Conservation (phyloP, 345 rosid species). For the Eucalyptus pauciflora region DNA sequence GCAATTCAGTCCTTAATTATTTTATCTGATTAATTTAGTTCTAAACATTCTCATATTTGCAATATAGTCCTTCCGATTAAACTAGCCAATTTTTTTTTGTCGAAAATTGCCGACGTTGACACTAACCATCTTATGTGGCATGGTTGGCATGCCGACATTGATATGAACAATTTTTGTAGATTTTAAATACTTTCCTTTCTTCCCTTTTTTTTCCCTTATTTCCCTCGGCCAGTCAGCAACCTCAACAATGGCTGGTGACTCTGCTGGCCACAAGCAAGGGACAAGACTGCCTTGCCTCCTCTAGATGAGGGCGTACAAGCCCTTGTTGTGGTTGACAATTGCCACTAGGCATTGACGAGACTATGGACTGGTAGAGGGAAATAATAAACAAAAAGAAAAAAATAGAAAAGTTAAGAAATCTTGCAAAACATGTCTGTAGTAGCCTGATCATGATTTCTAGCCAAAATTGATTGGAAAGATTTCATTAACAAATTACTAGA, state of each 20-base stretch:
- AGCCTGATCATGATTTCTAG: not conserved
- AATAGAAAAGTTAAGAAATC: not conserved
- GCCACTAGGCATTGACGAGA: too few relatives aligned
- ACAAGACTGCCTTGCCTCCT: not conserved
- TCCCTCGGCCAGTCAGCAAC: not conserved
- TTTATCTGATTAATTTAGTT: not conserved
- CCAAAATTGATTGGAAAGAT: not conserved
- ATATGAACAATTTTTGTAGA: not conserved
- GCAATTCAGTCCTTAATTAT: not conserved
- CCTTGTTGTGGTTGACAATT: not conserved
- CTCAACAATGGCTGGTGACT: too few relatives aligned
- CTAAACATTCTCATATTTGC: not conserved
- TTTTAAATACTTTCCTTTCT: not conserved
- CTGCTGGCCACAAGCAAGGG: not conserved
- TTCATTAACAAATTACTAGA: not conserved
- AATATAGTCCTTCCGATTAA: not conserved
- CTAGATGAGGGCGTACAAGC: not conserved
- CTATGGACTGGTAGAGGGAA: not conserved
- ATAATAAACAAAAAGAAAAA: not conserved
- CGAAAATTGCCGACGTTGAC: not conserved
- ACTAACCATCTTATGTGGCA: not conserved
- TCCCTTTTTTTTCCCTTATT: not conserved
- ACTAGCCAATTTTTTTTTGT: not conserved
- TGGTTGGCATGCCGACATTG: accelerated
- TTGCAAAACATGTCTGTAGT: not conserved